These are phyloP conservation scores for Ceriops zippeliana DNA, from an alignment of 345 rosid genomes.

Conservation along the genomic window DNA sequence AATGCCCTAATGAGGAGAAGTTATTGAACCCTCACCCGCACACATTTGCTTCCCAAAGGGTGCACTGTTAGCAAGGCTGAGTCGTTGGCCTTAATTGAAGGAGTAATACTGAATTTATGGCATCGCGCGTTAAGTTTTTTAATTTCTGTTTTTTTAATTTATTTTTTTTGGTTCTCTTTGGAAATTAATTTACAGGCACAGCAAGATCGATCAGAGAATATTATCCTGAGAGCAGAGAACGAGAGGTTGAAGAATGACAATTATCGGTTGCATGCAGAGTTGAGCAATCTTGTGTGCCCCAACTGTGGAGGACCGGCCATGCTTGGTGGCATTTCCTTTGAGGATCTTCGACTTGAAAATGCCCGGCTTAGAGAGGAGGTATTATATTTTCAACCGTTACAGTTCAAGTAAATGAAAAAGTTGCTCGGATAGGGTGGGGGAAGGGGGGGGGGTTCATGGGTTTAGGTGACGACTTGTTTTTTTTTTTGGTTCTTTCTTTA, in stretches of 20 bases:
- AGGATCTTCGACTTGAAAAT: constrained; percentile 78
- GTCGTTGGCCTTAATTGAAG: too few species aligned
- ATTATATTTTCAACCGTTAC: not conserved
- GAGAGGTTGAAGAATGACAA: constrained; percentile 70
- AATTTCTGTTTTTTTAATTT: too few species aligned
- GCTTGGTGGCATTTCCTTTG: constrained; percentile 62
- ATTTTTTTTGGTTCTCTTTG: not conserved
- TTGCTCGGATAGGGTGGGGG: too few species aligned
- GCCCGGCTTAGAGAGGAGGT: constrained; percentile 90
- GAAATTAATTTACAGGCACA: constrained; percentile 53
- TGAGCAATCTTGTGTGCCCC: constrained; percentile 64
- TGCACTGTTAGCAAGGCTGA: too few species aligned
- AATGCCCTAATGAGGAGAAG: constrained; percentile 10
- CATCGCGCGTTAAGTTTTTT: too few species aligned
- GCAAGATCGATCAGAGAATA: constrained; percentile 78
- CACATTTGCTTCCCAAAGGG: too few species aligned
- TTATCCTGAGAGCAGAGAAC: constrained; percentile 73
- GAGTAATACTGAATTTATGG: too few species aligned
- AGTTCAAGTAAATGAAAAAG: too few species aligned
- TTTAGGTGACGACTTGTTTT: too few species aligned
- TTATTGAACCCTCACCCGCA: constrained; percentile 33
- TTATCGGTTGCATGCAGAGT: constrained; percentile 64
- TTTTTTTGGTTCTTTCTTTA: too few species aligned
- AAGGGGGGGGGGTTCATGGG: too few species aligned
- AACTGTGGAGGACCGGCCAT: constrained; percentile 70